phyloP scores from a whole-genome alignment of 345 rosid genomes.

The Brassica carinata region DNA sequence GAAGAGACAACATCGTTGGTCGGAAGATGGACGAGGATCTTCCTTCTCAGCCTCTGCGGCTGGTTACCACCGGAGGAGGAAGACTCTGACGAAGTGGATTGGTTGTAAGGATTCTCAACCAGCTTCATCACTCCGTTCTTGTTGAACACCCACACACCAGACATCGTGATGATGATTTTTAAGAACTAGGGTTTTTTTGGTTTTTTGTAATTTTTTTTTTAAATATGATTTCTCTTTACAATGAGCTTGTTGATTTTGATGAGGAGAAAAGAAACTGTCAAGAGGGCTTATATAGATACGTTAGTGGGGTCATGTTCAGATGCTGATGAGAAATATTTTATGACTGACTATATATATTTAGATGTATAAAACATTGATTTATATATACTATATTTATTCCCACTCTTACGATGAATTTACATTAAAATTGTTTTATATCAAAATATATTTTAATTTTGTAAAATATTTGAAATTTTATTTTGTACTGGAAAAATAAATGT shows the following conservation, averaged over 20 bases:
- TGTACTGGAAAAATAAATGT: no score
- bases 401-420: no score
- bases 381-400: no score
- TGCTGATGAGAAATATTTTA: conserved; percentile 23
- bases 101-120: conserved; percentile 56
- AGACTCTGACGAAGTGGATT: conserved; percentile 35
- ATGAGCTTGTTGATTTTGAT: conserved; percentile 21
- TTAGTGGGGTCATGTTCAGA: conserved; percentile 10
- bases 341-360: not conserved
- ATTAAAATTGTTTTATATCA: no score
- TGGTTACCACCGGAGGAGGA: conserved; percentile 42
- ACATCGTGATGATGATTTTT: conserved; percentile 45
- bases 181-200: conserved; percentile 19
- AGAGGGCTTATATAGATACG: conserved; percentile 24
- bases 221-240: conserved; percentile 4
- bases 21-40: conserved; percentile 73
- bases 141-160: conserved; percentile 83
- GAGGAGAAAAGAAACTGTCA: conserved; percentile 32
- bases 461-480: no score
- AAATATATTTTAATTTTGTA: no score
- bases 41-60: conserved; percentile 45
- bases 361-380: not conserved
- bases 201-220: not conserved
- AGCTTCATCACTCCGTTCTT: conserved; percentile 69
- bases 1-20: conserved; percentile 64